Base-by-base conservation (phyloP, 495 filamentous ascomycete species). In the Amorphotheca resinae region DNA sequence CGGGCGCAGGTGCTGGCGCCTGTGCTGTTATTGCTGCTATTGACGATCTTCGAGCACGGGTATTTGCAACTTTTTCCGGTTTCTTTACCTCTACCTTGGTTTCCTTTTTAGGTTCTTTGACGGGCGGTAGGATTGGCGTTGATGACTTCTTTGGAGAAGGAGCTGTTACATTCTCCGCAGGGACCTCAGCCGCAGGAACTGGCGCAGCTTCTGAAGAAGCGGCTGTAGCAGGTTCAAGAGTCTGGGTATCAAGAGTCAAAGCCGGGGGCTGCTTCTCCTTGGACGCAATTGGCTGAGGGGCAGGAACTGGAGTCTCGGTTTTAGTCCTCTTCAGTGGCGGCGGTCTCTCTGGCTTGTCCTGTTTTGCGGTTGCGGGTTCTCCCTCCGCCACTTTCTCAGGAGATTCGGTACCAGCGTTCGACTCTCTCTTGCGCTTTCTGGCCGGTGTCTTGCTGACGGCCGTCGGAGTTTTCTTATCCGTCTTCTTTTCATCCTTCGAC, bases 261-360 rank as follows among this genome's bases (percentile, higher is more conserved):
- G 28, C 28, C 16, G 21, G 22, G 9, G 28, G 20, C 16, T 48
- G 43, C n/a, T 44, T 41, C 21, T 46, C 40, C 26, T 49, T 51
- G 0, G 51, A 37, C 7, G 49, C 28, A 21, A 49, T 45, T 14
- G 51, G 39, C 11, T 31, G 57, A 22, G 66, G 69, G 45, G 59
- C 62, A 35, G 65, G 70, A 22, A 69, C 67, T 26, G 64, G 70
- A 16, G 64, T 72, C 57, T 71, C 74, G 5, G 64, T 75, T 50
- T 77, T 79, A 41, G 63, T 73, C 21, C 72, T 69, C 61, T 80
- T 80, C n/a, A n/a, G n/a, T n/a, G 52, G 18, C 42, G 51, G 49
- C 20, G 50, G 52, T 8, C 46, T 51, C n/a, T 42, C 36, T 26
- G 59, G 44, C 23, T 44, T 67, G 53, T 22, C 49, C 18, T 9